A percentile compares a stretch with the other conserved stretches of the same genome.
Evolutionary conservation across 2,329 filamentous ascomycete genomes (phyloP).

Genomic region (Fusarium tuaranense): DNA sequence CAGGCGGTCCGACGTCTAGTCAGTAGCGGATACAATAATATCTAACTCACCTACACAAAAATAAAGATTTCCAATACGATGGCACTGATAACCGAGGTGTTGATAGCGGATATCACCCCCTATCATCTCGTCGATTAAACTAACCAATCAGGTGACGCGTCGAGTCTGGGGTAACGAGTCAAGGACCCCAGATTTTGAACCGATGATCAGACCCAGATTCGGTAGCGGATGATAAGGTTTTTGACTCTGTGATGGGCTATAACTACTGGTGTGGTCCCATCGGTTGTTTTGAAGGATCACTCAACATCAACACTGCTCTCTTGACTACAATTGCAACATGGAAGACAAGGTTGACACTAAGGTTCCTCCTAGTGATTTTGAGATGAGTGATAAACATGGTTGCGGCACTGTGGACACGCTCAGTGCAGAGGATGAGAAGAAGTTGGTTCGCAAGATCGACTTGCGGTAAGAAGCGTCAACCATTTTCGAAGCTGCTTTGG

Average conservation of each 20-base stretch:
- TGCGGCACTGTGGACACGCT: background rate
- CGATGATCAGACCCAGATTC: background rate
- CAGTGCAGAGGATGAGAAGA: constrained; percentile 23
- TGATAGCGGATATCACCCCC: background rate
- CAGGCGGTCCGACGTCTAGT: constrained; percentile 1
- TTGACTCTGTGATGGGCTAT: background rate
- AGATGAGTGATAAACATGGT: constrained; percentile 8
- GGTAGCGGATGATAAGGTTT: background rate
- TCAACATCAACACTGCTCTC: background rate
- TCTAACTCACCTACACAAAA: background rate
- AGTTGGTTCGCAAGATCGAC: constrained; percentile 35
- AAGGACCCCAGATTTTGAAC: constrained; percentile 10
- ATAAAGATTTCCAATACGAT: too few relatives aligned
- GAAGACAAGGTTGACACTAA: constrained; percentile 5
- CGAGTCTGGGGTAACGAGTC: constrained; percentile 11
- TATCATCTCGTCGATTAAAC: constrained; percentile 23
- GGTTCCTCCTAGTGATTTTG: background rate
- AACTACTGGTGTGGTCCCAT: background rate
- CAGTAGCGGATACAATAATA: background rate
- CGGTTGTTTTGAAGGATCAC: background rate
- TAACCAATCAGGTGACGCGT: constrained; percentile 2
- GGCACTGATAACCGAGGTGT: background rate
- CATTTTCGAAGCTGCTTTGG: too few relatives aligned
- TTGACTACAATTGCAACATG: background rate
- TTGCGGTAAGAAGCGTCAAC: constrained; percentile 6